These are phyloP conservation scores for Starmerella floris DNA, from an alignment of 805 yeast species.

Conservation along the genomic window DNA sequence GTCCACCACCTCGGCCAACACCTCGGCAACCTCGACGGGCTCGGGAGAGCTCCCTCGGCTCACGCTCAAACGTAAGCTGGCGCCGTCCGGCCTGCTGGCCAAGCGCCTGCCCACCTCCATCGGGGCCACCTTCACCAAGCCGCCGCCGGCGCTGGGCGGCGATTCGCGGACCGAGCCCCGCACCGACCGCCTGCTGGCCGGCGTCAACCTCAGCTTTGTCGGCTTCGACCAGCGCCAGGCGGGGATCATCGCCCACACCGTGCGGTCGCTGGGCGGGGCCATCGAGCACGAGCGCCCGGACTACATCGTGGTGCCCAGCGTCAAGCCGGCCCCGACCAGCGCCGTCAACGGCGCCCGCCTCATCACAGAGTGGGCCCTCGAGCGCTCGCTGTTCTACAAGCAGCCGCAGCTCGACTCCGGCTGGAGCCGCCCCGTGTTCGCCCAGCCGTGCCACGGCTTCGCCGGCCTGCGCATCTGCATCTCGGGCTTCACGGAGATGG, in stretches of 20 bases:
- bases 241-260: constrained; percentile 31
- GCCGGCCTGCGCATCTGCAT: constrained; percentile 34
- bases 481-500: constrained; percentile 69
- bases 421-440: constrained; percentile 41
- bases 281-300: constrained; percentile 4
- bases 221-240: constrained; percentile 34
- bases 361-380: constrained; percentile 72
- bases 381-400: constrained; percentile 52
- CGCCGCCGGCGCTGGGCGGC: not conserved
- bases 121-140: constrained; percentile 2
- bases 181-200: constrained; percentile 29
- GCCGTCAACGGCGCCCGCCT: constrained; percentile 22
- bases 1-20: not conserved
- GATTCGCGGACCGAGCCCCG: not conserved
- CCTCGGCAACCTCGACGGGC: no score
- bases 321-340: constrained; percentile 10
- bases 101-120: constrained; percentile 7
- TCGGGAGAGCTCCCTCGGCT: no score
- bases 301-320: constrained; percentile 23
- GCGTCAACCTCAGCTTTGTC: constrained; percentile 32
- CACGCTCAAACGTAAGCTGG: constrained; percentile 6
- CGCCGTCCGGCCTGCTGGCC: not conserved
- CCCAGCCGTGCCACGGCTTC: constrained; percentile 24
- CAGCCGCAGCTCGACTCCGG: constrained; percentile 35
- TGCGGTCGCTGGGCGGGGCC: constrained; percentile 37